Percentiles rank a stretch among this genome's conserved stretches.
These are phyloP conservation scores for Curvularia sp. DNA, from an alignment of 2,329 filamentous ascomycete genomes.

Conservation along the genomic window DNA sequence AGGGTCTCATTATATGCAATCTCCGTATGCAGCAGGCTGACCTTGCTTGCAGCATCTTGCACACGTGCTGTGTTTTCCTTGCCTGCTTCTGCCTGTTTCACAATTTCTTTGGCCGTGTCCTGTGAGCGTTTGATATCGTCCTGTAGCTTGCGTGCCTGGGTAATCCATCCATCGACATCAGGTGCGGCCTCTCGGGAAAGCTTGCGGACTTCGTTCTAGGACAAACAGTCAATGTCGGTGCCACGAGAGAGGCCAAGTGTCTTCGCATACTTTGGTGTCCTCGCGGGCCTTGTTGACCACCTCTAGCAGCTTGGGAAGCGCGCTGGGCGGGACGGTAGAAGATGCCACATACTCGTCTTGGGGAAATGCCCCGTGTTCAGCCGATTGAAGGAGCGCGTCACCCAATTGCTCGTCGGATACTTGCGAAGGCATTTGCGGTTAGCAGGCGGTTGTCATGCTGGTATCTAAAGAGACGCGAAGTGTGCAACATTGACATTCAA, in stretches of 20 bases:
- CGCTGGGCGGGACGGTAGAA: slow-evolving; percentile 57
- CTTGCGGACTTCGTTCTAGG: slow-evolving; percentile 72
- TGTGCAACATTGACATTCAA: slow-evolving; percentile 4
- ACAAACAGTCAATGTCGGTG: slow-evolving; percentile 14
- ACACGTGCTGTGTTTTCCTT: slow-evolving; percentile 69
- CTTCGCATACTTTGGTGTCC: slow-evolving; percentile 57
- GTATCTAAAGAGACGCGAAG: slow-evolving; percentile 1
- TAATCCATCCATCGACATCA: slow-evolving; percentile 85
- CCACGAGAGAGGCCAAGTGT: background rate
- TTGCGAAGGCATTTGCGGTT: slow-evolving; percentile 37
- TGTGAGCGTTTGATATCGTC: slow-evolving; percentile 84
- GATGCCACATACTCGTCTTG: slow-evolving; percentile 63
- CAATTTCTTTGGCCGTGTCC: slow-evolving; percentile 79
- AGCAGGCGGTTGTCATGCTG: slow-evolving; percentile 27
- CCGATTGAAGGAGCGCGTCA: slow-evolving; percentile 69
- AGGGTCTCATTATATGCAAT: slow-evolving; percentile 66
- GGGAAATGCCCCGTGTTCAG: slow-evolving; percentile 63
- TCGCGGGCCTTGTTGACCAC: slow-evolving; percentile 60
- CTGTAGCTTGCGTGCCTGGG: slow-evolving; percentile 82
- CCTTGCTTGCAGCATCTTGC: slow-evolving; percentile 65
- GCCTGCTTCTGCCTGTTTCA: slow-evolving; percentile 75
- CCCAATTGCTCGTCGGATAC: slow-evolving; percentile 55
- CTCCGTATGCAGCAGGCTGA: slow-evolving; percentile 63
- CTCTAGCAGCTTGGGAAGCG: slow-evolving; percentile 59
- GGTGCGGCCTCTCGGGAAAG: slow-evolving; percentile 79